Percentiles rank a stretch among this genome's conserved stretches.
phyloP scores from a whole-genome alignment of 108 stramenopile genomes.

The Nitzschia sp. region DNA sequence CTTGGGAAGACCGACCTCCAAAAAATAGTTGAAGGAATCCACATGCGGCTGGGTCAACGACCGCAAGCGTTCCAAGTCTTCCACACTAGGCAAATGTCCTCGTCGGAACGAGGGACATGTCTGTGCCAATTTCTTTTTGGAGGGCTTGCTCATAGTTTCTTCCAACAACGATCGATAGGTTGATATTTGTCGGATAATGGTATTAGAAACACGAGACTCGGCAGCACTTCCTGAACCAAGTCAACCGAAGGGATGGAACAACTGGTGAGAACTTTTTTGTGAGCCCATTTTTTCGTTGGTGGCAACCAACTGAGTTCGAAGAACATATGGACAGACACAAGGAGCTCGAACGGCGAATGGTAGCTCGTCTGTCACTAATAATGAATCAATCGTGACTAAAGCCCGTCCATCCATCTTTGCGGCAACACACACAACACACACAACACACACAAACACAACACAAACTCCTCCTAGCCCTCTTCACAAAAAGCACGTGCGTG shows the following conservation, averaged over 20 bases:
- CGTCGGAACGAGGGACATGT: conserved; percentile 80
- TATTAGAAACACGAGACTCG: too few relatives aligned
- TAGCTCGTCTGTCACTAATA: too few relatives aligned
- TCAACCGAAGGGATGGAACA: neutral
- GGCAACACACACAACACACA: too few relatives aligned
- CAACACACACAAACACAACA: too few relatives aligned
- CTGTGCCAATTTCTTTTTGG: conserved; percentile 24
- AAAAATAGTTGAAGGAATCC: conserved; percentile 80
- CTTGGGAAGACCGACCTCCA: conserved; percentile 54
- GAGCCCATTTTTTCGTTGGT: neutral
- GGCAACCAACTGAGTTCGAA: too few relatives aligned
- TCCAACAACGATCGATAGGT: neutral
- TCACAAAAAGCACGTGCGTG: neutral
- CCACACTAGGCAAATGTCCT: conserved; percentile 51
- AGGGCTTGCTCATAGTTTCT: conserved; percentile 11
- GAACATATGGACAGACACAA: too few relatives aligned
- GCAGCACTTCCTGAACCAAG: neutral
- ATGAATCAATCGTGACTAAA: too few relatives aligned
- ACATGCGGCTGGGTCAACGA: conserved; percentile 74
- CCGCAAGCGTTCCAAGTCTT: conserved; percentile 59
- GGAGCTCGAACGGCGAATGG: too few relatives aligned
- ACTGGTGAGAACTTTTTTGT: neutral
- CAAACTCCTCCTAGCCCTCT: too few relatives aligned
- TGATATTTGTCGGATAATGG: too few relatives aligned
- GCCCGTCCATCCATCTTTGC: too few relatives aligned